These are phyloP conservation scores for Polygonum maritimum DNA, from an alignment of 148 eudicot species.

Conservation along the genomic window DNA sequence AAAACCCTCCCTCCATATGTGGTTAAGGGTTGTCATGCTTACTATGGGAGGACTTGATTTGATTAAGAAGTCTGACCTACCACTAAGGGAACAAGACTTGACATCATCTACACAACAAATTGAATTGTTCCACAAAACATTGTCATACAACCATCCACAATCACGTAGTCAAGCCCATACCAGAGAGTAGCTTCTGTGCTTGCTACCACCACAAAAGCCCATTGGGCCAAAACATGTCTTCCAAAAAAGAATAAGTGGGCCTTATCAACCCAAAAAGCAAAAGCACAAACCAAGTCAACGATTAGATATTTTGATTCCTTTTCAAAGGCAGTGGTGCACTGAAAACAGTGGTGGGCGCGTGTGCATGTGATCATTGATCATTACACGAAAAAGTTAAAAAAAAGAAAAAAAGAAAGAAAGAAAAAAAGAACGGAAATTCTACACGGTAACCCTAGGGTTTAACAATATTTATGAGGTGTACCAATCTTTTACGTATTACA, in stretches of 20 bases:
- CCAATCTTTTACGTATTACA: too few relatives aligned
- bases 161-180: neutral
- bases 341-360: neutral
- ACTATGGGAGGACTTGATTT: too few relatives aligned
- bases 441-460: too few relatives aligned
- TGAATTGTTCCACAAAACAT: too few relatives aligned
- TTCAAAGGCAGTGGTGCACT: neutral
- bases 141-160: too few relatives aligned
- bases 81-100: too few relatives aligned
- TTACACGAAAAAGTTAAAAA: neutral
- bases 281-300: neutral
- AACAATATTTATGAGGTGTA: too few relatives aligned
- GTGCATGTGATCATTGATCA: neutral
- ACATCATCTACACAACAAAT: too few relatives aligned
- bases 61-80: too few relatives aligned
- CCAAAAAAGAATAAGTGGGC: neutral
- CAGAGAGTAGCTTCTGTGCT: neutral
- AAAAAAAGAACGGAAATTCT: constrained; percentile 1
- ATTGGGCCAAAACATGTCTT: neutral
- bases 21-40: too few relatives aligned
- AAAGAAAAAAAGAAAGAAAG: neutral
- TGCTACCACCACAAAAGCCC: neutral
- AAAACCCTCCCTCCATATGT: too few relatives aligned
- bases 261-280: neutral
- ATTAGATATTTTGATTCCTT: neutral